A percentile compares a stretch with the other conserved stretches of the same genome.
These are phyloP conservation scores for Racocetra persica DNA, from an alignment of 371 early-diverging fungal genomes.

Conservation along the genomic window DNA sequence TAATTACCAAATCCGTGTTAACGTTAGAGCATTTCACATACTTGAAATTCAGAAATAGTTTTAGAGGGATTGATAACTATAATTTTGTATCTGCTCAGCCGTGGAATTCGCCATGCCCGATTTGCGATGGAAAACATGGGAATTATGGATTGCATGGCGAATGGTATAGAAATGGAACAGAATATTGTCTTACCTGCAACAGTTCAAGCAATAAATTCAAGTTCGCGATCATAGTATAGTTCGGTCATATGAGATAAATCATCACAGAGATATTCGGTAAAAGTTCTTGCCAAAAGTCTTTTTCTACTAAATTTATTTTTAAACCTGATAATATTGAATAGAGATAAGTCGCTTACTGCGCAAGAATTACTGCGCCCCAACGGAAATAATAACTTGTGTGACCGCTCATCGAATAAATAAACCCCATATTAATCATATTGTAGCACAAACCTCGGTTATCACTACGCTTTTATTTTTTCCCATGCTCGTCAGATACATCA, in stretches of 20 bases:
- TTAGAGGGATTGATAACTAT: slow-evolving; percentile 36
- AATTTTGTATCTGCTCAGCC: slow-evolving; percentile 34
- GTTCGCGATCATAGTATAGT: slow-evolving; percentile 35
- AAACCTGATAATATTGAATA: too few species aligned
- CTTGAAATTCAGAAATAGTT: slow-evolving; percentile 24
- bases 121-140: slow-evolving; percentile 4
- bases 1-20: slow-evolving; percentile 8
- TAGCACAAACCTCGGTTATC: not conserved
- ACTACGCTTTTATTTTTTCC: slow-evolving; percentile 1
- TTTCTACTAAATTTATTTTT: too few species aligned
- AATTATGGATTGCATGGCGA: slow-evolving; percentile 33
- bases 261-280: not conserved
- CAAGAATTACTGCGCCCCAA: too few species aligned
- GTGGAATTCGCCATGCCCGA: slow-evolving; percentile 28
- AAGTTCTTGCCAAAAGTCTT: too few species aligned
- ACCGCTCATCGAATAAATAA: too few species aligned
- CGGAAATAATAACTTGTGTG: too few species aligned
- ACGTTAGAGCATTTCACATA: slow-evolving; percentile 7
- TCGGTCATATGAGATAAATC: slow-evolving; percentile 19
- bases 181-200: slow-evolving; percentile 40
- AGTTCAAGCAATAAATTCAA: slow-evolving; percentile 39
- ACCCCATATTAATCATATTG: not conserved
- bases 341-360: too few species aligned
- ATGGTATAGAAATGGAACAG: slow-evolving; percentile 18
- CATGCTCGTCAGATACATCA: slow-evolving; percentile 17